phyloP scores from a whole-genome alignment of 192 early-diverging fungal species.

The Bifiguratus adelaidae region DNA sequence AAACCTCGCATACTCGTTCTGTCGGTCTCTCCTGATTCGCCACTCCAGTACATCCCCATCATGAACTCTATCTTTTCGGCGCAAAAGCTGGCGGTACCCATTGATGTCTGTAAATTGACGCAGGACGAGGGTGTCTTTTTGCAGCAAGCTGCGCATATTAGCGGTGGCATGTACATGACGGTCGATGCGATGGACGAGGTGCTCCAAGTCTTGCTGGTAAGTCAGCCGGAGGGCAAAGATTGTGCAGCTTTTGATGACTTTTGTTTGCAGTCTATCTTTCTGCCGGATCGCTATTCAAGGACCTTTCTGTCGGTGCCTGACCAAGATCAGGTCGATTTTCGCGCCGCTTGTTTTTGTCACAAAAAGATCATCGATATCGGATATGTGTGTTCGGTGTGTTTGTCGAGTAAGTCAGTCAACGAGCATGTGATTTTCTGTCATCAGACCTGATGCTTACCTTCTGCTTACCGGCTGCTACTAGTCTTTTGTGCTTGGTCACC shows the following conservation, averaged over 20 bases:
- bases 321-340: conserved; percentile 80
- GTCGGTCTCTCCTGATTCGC: conserved; percentile 77
- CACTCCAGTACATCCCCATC: conserved; percentile 86
- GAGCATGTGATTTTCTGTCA: not conserved
- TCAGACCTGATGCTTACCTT: not conserved
- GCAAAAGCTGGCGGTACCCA: conserved; percentile 77
- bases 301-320: conserved; percentile 60
- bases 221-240: no score
- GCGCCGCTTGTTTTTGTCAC: conserved; percentile 97
- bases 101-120: conserved; percentile 84
- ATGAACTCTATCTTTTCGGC: conserved; percentile 99
- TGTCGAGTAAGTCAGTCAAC: conserved; percentile 71
- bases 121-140: conserved; percentile 79
- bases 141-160: conserved; percentile 87
- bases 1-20: conserved; percentile 76
- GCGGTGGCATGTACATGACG: conserved; percentile 75
- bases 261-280: conserved; percentile 48
- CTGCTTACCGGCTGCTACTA: not conserved
- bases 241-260: no score
- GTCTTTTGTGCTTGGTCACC: conserved; percentile 64
- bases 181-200: conserved; percentile 59
- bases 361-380: conserved; percentile 86
- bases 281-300: conserved; percentile 73
- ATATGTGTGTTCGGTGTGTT: conserved; percentile 96
- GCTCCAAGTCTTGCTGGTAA: conserved; percentile 82